phyloP scores from a whole-genome alignment of 2,329 filamentous ascomycete species.

The Grosmannia clavigera region DNA sequence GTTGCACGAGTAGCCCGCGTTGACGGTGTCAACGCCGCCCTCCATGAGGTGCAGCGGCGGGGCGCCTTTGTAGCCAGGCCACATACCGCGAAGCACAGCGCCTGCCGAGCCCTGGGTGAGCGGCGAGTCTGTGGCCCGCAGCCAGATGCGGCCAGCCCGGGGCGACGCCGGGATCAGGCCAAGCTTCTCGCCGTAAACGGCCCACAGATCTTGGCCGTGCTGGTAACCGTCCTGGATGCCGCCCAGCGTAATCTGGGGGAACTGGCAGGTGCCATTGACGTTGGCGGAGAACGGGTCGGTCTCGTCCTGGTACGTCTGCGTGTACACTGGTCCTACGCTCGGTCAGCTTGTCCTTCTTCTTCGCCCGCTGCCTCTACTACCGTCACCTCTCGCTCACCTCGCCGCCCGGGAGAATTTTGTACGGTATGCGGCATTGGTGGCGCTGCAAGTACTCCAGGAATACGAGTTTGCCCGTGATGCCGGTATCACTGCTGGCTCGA shows the following conservation, averaged over 20 bases:
- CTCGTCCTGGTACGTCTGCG: not conserved
- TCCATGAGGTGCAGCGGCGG: slow-evolving; percentile 1
- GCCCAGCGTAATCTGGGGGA: slow-evolving; percentile 3
- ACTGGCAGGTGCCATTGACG: slow-evolving; percentile 4
- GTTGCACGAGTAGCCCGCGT: slow-evolving; percentile 2
- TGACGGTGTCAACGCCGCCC: slow-evolving; percentile 2
- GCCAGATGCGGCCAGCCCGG: not conserved
- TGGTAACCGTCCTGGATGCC: slow-evolving; percentile 3
- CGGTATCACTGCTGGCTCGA: not conserved
- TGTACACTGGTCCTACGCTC: not conserved
- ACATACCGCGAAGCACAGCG: not conserved
- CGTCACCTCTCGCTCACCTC: not conserved
- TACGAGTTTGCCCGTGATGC: not conserved
- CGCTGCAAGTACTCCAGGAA: slow-evolving; percentile 5
- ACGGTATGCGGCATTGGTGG: slow-evolving; percentile 4
- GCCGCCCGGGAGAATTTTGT: slow-evolving; percentile 3
- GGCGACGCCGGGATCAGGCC: slow-evolving; percentile 1
- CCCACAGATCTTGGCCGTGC: slow-evolving; percentile 2
- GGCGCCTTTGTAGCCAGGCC: slow-evolving; percentile 1
- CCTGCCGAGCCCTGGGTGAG: slow-evolving; percentile 2
- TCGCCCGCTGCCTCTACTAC: not conserved
- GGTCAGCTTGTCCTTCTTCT: not conserved
- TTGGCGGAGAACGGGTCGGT: not conserved
- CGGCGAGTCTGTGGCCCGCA: slow-evolving; percentile 1
- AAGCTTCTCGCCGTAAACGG: slow-evolving; percentile 2